These are phyloP conservation scores for Crassisporium funariophilum DNA, from an alignment of 768 basidiomycete species.

Conservation along the genomic window DNA sequence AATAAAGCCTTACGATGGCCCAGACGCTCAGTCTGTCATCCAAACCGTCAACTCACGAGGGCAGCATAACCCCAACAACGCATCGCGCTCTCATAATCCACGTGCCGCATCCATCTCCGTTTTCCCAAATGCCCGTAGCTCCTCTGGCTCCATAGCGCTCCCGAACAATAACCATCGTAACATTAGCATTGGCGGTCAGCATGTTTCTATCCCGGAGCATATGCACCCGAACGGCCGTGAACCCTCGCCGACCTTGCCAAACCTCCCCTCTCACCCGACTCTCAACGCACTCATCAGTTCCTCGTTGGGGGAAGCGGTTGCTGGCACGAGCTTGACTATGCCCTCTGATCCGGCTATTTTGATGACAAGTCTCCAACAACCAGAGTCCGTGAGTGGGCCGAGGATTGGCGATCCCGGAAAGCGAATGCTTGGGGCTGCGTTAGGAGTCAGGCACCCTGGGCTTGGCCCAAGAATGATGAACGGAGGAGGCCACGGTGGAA, in stretches of 20 bases:
- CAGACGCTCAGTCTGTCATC: constrained; percentile 87
- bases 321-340: constrained; percentile 34
- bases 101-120: constrained; percentile 70
- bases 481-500: constrained; percentile 31
- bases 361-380: constrained; percentile 52
- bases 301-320: constrained; percentile 58
- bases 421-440: constrained; percentile 84
- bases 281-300: constrained; percentile 84
- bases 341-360: constrained; percentile 72
- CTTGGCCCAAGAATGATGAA: constrained; percentile 63
- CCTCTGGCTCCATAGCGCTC: constrained; percentile 39
- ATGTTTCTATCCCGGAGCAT: constrained; percentile 57
- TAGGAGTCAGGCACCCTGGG: constrained; percentile 81
- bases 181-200: constrained; percentile 33
- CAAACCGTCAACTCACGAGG: constrained; percentile 79
- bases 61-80: constrained; percentile 58
- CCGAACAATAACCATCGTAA: constrained; percentile 37
- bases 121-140: constrained; percentile 54
- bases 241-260: constrained; percentile 82
- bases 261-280: constrained; percentile 80
- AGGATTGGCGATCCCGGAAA: constrained; percentile 88
- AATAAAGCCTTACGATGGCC: constrained; percentile 92
- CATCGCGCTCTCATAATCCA: constrained; percentile 71
- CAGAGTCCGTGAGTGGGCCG: constrained; percentile 50
- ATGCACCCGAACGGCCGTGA: constrained; percentile 57